Conservation (phyloP, 495 filamentous ascomycete species). For the Penicillium nucicola region DNA sequence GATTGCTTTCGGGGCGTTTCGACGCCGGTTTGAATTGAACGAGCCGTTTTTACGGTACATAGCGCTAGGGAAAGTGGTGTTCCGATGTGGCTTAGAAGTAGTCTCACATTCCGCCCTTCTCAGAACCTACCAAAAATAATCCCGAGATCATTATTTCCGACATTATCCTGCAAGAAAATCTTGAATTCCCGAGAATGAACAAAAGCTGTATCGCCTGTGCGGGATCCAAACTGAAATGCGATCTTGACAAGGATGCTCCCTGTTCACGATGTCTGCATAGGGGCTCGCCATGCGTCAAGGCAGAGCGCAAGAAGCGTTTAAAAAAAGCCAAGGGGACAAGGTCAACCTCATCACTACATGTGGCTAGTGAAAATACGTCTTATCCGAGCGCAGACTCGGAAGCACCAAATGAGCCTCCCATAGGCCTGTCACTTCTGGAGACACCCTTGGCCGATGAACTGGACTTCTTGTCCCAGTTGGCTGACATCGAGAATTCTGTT, state of each 20-base stretch:
- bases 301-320: neutral
- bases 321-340: neutral
- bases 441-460: neutral
- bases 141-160: no score
- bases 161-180: no score
- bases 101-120: no score
- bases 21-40: no score
- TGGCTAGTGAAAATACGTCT: neutral
- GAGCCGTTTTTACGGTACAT: no score
- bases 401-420: no score
- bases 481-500: neutral
- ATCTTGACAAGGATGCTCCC: neutral
- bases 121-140: no score
- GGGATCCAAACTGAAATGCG: neutral
- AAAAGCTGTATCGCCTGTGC: neutral
- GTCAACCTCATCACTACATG: neutral
- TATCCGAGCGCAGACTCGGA: neutral
- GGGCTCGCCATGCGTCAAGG: neutral
- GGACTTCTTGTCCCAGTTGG: neutral
- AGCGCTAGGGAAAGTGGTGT: no score
- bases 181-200: no score
- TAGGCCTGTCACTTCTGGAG: neutral
- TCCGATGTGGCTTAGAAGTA: no score
- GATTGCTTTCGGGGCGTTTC: no score
- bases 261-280: neutral